Conservation (phyloP, 202 grass and related monocot genomes). For the Digitaria exilis region DNA sequence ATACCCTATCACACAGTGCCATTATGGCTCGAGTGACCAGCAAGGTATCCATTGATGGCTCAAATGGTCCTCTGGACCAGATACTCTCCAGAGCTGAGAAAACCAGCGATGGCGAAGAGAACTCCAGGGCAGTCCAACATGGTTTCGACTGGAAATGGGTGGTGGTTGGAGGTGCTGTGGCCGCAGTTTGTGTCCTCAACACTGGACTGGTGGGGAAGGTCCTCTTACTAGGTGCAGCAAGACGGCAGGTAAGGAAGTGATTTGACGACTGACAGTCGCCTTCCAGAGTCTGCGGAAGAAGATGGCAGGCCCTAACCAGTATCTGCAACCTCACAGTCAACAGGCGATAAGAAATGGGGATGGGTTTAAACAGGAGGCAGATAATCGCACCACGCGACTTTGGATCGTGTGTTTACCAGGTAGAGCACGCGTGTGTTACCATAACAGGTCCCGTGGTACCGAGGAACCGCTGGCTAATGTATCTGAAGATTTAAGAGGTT, state of each 20-base stretch:
- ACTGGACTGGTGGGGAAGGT: constrained; percentile 73
- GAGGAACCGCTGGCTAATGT: constrained; percentile 34
- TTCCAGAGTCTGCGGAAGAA: constrained; percentile 22
- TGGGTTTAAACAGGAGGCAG: constrained; percentile 18
- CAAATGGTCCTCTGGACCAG: constrained; percentile 26
- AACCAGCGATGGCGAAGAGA: constrained; percentile 5
- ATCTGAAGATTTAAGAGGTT: constrained; percentile 21
- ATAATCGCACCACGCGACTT: constrained; percentile 10
- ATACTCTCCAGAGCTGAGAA: constrained; percentile 13
- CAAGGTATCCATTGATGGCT: constrained; percentile 51
- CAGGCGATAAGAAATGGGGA: neutral
- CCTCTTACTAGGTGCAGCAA: constrained; percentile 71
- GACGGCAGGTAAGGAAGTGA: constrained; percentile 70
- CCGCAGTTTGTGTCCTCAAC: constrained; percentile 68
- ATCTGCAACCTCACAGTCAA: neutral
- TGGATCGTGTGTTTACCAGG: constrained; percentile 29
- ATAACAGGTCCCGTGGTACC: constrained; percentile 35
- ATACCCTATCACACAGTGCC: constrained; percentile 54
- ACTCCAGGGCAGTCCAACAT: constrained; percentile 37
- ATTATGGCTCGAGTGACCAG: constrained; percentile 66
- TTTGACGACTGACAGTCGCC: neutral
- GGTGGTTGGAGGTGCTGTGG: constrained; percentile 73
- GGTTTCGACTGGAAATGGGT: constrained; percentile 95
- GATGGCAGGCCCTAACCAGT: neutral
- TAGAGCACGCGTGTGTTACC: constrained; percentile 16